Evolutionary conservation across 2,329 filamentous ascomycete species (phyloP).

Genomic region (Apiospora pterosperma): DNA sequence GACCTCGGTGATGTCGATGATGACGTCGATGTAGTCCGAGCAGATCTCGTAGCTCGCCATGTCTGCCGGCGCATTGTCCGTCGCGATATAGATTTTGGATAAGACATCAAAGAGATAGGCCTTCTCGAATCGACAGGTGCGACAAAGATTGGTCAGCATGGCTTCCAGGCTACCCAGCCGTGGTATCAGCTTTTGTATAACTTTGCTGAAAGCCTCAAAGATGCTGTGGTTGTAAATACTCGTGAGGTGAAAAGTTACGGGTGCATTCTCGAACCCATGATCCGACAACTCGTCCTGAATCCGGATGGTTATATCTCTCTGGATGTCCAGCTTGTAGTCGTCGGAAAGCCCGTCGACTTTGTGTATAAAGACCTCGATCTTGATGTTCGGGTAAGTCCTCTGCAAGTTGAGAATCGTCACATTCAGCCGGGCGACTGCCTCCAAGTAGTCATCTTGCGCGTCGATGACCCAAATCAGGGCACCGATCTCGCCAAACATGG

Average conservation of each 20-base stretch:
- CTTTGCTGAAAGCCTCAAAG: slow-evolving; percentile 97
- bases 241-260: slow-evolving; percentile 92
- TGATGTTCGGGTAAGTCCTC: slow-evolving; percentile 85
- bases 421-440: slow-evolving; percentile 84
- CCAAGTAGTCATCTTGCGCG: slow-evolving; percentile 95
- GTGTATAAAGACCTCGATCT: slow-evolving; percentile 98
- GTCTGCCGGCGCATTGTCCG: slow-evolving; percentile 87
- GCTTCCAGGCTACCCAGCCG: slow-evolving; percentile 90
- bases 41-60: slow-evolving; percentile 98
- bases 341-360: slow-evolving; percentile 98
- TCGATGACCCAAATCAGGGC: slow-evolving; percentile 98
- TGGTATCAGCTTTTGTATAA: slow-evolving; percentile 96
- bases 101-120: slow-evolving; percentile 97
- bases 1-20: slow-evolving; percentile 93
- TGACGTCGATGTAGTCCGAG: slow-evolving; percentile 97
- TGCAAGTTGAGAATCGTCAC: slow-evolving; percentile 86
- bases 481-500: slow-evolving; percentile 91
- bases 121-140: slow-evolving; percentile 93
- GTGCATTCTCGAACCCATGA: slow-evolving; percentile 87
- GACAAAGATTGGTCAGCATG: slow-evolving; percentile 89
- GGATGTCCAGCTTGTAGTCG: slow-evolving; percentile 93
- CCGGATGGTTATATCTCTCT: slow-evolving; percentile 92
- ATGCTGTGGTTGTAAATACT: slow-evolving; percentile 98
- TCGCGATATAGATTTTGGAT: slow-evolving; percentile 98
- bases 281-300: slow-evolving; percentile 96